phyloP scores from a whole-genome alignment of 495 filamentous ascomycete species.

The Niebla homalea region DNA sequence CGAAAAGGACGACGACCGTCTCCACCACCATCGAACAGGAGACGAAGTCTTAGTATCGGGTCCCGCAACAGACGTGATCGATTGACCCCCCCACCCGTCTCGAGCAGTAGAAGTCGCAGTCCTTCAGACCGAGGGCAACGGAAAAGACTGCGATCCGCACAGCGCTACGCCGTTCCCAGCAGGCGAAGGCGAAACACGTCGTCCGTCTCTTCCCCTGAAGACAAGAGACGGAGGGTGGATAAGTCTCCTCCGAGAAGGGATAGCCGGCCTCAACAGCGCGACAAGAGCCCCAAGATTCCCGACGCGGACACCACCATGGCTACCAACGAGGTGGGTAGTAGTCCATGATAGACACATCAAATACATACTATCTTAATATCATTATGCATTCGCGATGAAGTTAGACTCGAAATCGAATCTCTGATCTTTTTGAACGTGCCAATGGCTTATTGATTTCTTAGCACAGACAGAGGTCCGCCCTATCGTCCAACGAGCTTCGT shows the following conservation, averaged over 20 bases:
- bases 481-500: slow-evolving; percentile 42
- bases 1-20: slow-evolving; percentile 28
- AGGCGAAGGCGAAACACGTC: slow-evolving; percentile 37
- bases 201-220: slow-evolving; percentile 37
- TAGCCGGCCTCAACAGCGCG: slow-evolving; percentile 29
- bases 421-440: background rate
- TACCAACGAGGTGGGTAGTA: slow-evolving; percentile 37
- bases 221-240: slow-evolving; percentile 42
- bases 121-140: slow-evolving; percentile 25
- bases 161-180: slow-evolving; percentile 38
- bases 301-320: slow-evolving; percentile 17
- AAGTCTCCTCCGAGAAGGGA: slow-evolving; percentile 43
- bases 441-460: too few relatives aligned
- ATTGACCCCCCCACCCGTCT: slow-evolving; percentile 12
- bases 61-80: slow-evolving; percentile 20
- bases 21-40: slow-evolving; percentile 23
- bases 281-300: slow-evolving; percentile 8
- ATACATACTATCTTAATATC: slow-evolving; percentile 5
- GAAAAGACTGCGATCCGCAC: slow-evolving; percentile 38
- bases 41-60: slow-evolving; percentile 32
- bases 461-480: slow-evolving; percentile 14
- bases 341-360: slow-evolving; percentile 15
- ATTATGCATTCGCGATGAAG: background rate
- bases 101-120: slow-evolving; percentile 24
- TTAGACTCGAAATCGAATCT: background rate